A percentile compares a stretch with the other conserved stretches of the same genome.
Evolutionary conservation across 2,329 filamentous ascomycete species (phyloP).

Genomic region (Trichoderma sp.): DNA sequence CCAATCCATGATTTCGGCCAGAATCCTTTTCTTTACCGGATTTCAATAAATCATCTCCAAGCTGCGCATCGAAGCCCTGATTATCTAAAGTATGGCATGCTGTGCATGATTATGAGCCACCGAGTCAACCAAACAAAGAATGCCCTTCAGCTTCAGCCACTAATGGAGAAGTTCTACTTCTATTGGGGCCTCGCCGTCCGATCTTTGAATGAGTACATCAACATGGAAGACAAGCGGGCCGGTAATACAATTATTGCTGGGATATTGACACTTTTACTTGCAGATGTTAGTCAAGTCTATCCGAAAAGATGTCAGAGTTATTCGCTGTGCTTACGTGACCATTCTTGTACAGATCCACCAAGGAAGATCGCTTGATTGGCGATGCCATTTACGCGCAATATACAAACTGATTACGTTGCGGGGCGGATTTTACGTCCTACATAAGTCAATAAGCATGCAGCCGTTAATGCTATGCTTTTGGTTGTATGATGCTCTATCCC

Average conservation of each 20-base stretch:
- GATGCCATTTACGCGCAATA: constrained; percentile 16
- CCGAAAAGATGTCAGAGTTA: neutral
- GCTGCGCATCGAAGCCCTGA: neutral
- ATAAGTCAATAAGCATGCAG: neutral
- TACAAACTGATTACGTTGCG: neutral
- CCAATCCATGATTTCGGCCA: constrained; percentile 5
- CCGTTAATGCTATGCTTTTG: constrained; percentile 11
- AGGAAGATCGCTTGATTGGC: constrained; percentile 5
- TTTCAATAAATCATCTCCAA: neutral
- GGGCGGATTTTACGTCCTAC: neutral
- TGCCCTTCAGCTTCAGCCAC: neutral
- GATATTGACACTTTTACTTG: constrained; percentile 10
- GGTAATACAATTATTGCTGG: constrained; percentile 1
- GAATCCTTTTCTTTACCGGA: constrained; percentile 3
- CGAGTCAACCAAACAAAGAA: neutral
- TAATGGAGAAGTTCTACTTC: neutral
- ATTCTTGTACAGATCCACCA: neutral
- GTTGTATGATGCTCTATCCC: neutral
- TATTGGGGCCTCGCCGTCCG: constrained; percentile 14
- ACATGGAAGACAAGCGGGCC: neutral
- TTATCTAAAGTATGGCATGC: constrained; percentile 14
- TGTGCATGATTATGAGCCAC: constrained; percentile 5
- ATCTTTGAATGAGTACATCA: constrained; percentile 8
- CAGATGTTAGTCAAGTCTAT: neutral
- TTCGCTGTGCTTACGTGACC: neutral